Base-by-base conservation (phyloP, 2,329 filamentous ascomycete species). In the Hypoxylon sp. region DNA sequence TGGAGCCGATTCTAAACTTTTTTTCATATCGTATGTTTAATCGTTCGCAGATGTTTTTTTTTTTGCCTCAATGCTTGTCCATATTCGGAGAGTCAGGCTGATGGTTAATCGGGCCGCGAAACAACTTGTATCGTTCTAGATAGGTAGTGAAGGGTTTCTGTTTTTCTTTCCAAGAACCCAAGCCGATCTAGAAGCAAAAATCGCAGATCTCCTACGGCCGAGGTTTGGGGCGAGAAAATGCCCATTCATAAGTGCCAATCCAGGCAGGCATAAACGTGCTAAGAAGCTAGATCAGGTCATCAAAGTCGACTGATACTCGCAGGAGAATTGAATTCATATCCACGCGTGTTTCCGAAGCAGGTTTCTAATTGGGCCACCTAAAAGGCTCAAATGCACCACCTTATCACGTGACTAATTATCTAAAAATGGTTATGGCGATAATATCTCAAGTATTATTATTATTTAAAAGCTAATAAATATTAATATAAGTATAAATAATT, bases 201-300 rank as follows among this genome's bases (percentile, higher is more conserved):
- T 31, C 69, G 69, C 66, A 47, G 50, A 69, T 71, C 67, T 71
- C 69, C 69, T 71, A 65, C 10, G 19, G 33, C 63, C 63, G 60
- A 22, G 54, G 54, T 9, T 62, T 51, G 39, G 54, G 26, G 39
- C 17, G 59, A 57, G 64, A 57, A 62, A 19, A 64, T 46, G 46
- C 6, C 26, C 52, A 61, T 65, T 70, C 63, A 70, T 67, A 70
- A 67, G 31, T 58, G 51, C 11, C 56, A 66, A 63, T 59, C 52
- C 26, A n/a, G 37, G 37, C 17, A 47, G 50, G 57, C 39, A 39
- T 59, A 33, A 17, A 33, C 26, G n/a, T 2, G 50, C 14, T 35
- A 14, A 13, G 10, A 62, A 55, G 3, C 24, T 47, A 47, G 26
- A 46, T 67, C 67, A 42, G 50, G 26, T 56, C 64, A 67, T 63